Conservation (phyloP, 192 early-diverging fungal species). For the Phycomyces nitens region DNA sequence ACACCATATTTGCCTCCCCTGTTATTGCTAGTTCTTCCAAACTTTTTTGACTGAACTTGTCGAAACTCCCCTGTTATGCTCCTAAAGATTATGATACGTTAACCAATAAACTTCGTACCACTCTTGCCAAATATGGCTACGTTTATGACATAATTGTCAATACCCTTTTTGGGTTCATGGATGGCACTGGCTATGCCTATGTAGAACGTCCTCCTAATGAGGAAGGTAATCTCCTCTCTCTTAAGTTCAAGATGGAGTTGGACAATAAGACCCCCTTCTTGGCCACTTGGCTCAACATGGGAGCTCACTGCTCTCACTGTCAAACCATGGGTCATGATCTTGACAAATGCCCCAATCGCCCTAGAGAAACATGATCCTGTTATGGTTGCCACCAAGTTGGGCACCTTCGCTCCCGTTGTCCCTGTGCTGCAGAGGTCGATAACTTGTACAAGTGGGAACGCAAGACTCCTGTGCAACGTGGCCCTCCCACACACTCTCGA, state of each 20-base stretch:
- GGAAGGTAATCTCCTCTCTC: not conserved
- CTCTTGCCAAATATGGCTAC: not conserved
- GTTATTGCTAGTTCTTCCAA: not conserved
- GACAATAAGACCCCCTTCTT: not conserved
- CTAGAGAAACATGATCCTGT: not conserved
- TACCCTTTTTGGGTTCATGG: not conserved
- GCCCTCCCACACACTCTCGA: too few relatives aligned
- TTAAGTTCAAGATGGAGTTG: not conserved
- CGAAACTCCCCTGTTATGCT: not conserved
- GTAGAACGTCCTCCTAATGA: not conserved
- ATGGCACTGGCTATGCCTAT: not conserved
- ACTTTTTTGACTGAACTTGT: not conserved
- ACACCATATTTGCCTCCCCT: not conserved
- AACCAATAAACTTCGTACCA: not conserved
- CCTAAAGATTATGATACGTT: not conserved
- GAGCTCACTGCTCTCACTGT: conserved; percentile 1
- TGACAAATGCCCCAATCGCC: not conserved
- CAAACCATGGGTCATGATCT: not conserved
- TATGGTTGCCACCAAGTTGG: not conserved
- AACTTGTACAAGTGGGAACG: too few relatives aligned
- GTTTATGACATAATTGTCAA: not conserved
- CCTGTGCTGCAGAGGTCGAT: too few relatives aligned
- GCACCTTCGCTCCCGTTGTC: not conserved
- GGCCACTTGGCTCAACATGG: not conserved
- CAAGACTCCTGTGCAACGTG: too few relatives aligned